Conservation (phyloP, 2,329 filamentous ascomycete genomes). For the Magnaporthiopsis rhizophila region DNA sequence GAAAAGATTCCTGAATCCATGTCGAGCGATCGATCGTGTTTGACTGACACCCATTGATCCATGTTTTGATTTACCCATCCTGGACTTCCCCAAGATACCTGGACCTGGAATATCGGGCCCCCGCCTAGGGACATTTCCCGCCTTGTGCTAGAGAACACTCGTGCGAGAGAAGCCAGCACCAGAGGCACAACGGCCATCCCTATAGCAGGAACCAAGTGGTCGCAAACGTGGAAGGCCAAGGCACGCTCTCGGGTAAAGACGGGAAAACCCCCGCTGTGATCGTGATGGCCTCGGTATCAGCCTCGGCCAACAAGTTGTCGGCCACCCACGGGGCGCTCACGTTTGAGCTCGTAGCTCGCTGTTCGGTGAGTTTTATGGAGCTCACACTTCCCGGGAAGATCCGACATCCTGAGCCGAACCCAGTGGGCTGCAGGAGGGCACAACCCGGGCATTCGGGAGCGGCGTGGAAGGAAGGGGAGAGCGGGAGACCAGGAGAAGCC, state of each 20-base stretch:
- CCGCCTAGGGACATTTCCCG: not conserved
- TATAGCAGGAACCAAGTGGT: not conserved
- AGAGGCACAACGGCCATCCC: not conserved
- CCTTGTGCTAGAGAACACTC: not conserved
- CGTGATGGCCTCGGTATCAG: conserved; percentile 17
- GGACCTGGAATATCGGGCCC: too few species aligned
- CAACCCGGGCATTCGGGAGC: not conserved
- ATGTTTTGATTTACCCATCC: not conserved
- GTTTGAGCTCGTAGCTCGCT: conserved; percentile 20
- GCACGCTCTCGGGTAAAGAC: not conserved
- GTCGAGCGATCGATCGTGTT: not conserved
- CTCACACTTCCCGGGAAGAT: not conserved
- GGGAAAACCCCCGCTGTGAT: not conserved
- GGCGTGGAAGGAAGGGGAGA: not conserved
- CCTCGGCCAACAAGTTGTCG: conserved; percentile 9
- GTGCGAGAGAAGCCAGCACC: not conserved
- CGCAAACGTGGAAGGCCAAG: not conserved
- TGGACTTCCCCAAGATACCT: not conserved
- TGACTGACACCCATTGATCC: not conserved
- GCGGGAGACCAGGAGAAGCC: not conserved
- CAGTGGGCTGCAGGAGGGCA: not conserved
- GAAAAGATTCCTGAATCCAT: not conserved
- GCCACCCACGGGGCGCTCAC: conserved; percentile 23
- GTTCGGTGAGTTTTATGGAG: conserved; percentile 12
- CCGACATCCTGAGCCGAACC: not conserved